phyloP scores from a whole-genome alignment of 108 stramenopile species.

The Cyclostephanos invisitatus region DNA sequence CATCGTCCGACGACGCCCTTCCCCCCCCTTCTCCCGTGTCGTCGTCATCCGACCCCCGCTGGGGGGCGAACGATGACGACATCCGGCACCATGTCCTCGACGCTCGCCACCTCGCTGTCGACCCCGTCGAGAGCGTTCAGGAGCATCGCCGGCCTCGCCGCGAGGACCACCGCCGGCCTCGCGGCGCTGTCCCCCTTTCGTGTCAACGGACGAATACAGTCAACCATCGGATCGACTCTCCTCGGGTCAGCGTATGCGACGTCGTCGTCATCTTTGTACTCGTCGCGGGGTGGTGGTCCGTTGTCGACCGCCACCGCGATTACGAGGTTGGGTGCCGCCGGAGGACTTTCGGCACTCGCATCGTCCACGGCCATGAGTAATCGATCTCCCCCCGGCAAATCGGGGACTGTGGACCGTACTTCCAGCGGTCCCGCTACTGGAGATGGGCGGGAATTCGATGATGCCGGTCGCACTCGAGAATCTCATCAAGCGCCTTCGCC shows the following conservation, averaged over 20 bases:
- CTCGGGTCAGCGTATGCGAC: background rate
- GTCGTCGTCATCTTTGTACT: too few species aligned
- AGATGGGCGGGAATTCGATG: background rate
- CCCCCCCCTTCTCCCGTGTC: background rate
- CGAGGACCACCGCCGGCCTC: slow-evolving; percentile 1
- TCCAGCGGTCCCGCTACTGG: background rate
- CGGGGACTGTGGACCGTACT: background rate
- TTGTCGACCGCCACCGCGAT: background rate
- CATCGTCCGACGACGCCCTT: slow-evolving; percentile 1
- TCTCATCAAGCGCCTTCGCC: background rate
- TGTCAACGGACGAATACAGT: background rate
- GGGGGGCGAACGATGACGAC: background rate
- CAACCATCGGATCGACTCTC: background rate
- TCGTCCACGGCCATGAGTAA: background rate
- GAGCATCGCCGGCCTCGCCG: background rate
- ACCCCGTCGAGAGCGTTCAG: slow-evolving; percentile 6
- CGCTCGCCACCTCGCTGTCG: background rate
- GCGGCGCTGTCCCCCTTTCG: background rate
- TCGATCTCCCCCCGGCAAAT: background rate
- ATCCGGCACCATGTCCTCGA: background rate
- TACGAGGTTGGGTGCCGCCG: background rate
- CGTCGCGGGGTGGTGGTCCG: too few species aligned
- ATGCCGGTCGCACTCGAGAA: background rate
- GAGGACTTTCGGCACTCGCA: slow-evolving; percentile 6
- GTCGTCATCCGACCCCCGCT: background rate